These are phyloP conservation scores for Cryoendolithus antarcticus DNA, from an alignment of 2,329 filamentous ascomycete species.

Conservation along the genomic window DNA sequence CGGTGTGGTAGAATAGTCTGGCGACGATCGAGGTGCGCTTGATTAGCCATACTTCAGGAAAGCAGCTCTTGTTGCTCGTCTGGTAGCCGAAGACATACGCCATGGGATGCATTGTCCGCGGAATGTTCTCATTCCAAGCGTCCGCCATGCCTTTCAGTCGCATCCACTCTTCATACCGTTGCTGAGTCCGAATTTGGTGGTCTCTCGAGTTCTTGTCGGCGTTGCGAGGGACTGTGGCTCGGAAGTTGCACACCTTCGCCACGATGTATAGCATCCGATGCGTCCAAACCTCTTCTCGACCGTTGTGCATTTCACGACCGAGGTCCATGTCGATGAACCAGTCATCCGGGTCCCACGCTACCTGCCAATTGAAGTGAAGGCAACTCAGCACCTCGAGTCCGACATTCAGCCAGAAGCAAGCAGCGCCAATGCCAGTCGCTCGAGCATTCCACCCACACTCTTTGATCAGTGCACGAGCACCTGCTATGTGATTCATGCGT, in stretches of 20 bases:
- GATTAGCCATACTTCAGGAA: constrained; percentile 81
- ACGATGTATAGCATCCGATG: constrained; percentile 81
- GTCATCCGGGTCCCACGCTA: constrained; percentile 78
- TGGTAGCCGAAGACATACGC: constrained; percentile 61
- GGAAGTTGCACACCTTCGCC: constrained; percentile 77
- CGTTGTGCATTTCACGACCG: constrained; percentile 41
- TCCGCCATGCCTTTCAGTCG: constrained; percentile 70
- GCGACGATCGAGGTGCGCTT: constrained; percentile 72
- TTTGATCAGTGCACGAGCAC: constrained; percentile 72
- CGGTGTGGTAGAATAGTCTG: constrained; percentile 78
- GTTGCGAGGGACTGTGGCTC: constrained; percentile 53
- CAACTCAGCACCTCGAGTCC: constrained; percentile 84
- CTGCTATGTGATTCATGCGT: constrained; percentile 81
- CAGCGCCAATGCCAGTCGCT: constrained; percentile 65
- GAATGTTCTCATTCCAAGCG: constrained; percentile 66
- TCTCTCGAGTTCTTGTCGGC: constrained; percentile 48
- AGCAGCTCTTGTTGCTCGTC: constrained; percentile 57
- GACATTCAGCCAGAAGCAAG: constrained; percentile 91
- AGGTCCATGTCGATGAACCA: constrained; percentile 81
- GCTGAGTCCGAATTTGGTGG: constrained; percentile 51
- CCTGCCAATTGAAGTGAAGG: constrained; percentile 73
- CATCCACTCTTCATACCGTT: constrained; percentile 64
- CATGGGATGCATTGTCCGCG: constrained; percentile 77
- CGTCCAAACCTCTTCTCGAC: constrained; percentile 72
- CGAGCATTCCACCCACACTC: constrained; percentile 81